Evolutionary conservation across 2,329 filamentous ascomycete species (phyloP).

Genomic region (Colletotrichum endophyticum): DNA sequence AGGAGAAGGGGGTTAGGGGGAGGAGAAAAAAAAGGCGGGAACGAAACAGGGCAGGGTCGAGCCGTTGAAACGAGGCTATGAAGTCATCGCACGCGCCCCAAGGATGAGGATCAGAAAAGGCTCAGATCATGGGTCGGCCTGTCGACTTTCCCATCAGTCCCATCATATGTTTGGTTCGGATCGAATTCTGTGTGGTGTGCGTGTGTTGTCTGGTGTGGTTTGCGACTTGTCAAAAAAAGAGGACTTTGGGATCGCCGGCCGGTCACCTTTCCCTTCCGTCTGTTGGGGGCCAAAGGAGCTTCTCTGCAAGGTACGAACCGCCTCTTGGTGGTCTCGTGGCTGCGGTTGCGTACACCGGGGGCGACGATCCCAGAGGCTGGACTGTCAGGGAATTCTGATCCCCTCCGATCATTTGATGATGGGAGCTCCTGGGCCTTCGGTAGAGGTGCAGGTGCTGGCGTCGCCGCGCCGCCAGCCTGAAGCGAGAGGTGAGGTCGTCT

Average conservation of each 20-base stretch:
- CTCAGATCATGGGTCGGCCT: background rate
- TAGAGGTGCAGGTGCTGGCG: background rate
- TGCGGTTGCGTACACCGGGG: constrained; percentile 2
- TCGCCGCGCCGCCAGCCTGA: background rate
- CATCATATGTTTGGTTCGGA: background rate
- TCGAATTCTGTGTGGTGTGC: background rate
- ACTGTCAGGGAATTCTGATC: background rate
- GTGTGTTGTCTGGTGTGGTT: background rate
- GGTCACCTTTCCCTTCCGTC: background rate
- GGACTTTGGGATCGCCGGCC: background rate
- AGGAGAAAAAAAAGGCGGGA: background rate
- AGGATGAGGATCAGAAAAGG: background rate
- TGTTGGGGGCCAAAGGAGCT: background rate
- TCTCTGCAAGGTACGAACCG: constrained; percentile 19
- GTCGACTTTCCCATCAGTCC: background rate
- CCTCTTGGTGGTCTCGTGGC: constrained; percentile 11
- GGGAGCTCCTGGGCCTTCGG: background rate
- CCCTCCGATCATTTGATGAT: constrained; percentile 18
- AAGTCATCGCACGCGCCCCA: constrained; percentile 13
- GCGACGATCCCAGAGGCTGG: constrained; percentile 8
- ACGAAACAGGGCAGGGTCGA: constrained; percentile 2
- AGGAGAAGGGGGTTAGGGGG: background rate
- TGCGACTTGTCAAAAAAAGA: background rate
- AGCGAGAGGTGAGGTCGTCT: background rate
- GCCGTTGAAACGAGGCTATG: constrained; percentile 15